Percentiles rank a stretch among this genome's conserved stretches.
phyloP scores from a whole-genome alignment of 1,284 basidiomycete genomes.

The Cutaneotrichosporon sp. region DNA sequence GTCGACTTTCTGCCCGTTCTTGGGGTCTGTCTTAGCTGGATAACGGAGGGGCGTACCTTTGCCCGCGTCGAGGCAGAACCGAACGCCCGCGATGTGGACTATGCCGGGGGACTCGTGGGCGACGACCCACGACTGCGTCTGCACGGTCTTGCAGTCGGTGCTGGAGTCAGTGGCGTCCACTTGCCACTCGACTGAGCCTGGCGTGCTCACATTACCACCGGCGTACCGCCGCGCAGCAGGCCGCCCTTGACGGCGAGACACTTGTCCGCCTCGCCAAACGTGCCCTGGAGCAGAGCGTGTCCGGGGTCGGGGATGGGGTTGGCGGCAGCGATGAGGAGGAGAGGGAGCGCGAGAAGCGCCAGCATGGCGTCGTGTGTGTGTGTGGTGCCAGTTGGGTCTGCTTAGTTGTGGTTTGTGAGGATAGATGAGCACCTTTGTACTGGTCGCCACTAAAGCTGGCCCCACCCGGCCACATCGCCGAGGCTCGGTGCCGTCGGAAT shows the following conservation, averaged over 20 bases:
- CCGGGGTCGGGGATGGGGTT: slow-evolving; percentile 20
- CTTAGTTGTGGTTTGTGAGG: background rate
- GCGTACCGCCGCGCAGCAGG: slow-evolving; percentile 24
- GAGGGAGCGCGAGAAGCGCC: slow-evolving; percentile 10
- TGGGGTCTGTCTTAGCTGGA: slow-evolving; percentile 9
- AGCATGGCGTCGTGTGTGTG: slow-evolving; percentile 4
- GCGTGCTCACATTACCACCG: slow-evolving; percentile 21
- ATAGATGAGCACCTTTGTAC: no score
- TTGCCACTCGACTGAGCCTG: no score
- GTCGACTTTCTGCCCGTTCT: slow-evolving; percentile 17
- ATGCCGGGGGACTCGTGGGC: slow-evolving; percentile 23
- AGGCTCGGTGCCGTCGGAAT: no score
- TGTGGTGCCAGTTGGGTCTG: background rate
- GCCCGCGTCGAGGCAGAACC: slow-evolving; percentile 40
- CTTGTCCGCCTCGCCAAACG: slow-evolving; percentile 29
- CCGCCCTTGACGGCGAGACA: slow-evolving; percentile 33
- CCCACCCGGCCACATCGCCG: no score
- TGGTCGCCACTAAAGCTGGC: no score
- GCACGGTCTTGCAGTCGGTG: slow-evolving; percentile 36
- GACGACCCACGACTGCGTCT: slow-evolving; percentile 35
- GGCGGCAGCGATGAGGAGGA: slow-evolving; percentile 14
- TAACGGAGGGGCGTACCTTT: slow-evolving; percentile 3
- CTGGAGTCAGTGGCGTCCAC: slow-evolving; percentile 3
- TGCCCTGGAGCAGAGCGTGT: slow-evolving; percentile 35
- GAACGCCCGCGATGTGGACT: slow-evolving; percentile 32